Evolutionary conservation across 148 eudicot species (phyloP).

Genomic region (Camellia japonica): DNA sequence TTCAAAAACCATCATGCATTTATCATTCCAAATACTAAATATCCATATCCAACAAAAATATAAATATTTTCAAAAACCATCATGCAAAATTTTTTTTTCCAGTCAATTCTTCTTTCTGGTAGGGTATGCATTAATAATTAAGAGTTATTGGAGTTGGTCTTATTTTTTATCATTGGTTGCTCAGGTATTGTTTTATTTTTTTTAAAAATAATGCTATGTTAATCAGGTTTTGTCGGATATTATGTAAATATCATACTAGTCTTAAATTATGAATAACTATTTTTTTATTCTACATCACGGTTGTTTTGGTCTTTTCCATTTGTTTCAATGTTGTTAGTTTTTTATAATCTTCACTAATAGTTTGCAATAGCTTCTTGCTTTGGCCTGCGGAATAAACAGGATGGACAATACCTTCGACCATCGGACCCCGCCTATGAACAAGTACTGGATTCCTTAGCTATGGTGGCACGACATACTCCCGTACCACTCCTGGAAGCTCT

Average conservation of each 20-base stretch:
- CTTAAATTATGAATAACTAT: neutral
- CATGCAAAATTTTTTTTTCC: no score
- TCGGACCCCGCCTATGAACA: conserved; percentile 99
- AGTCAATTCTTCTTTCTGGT: no score
- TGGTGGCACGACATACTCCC: conserved; percentile 99
- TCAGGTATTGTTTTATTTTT: neutral
- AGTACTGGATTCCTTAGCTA: conserved; percentile 95
- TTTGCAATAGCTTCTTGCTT: conserved; percentile 13
- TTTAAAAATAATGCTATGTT: neutral
- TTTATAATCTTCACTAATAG: neutral
- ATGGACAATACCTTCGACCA: conserved; percentile 97
- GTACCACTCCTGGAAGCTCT: conserved; percentile 97
- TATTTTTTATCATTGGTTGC: neutral
- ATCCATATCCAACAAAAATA: no score
- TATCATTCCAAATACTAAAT: no score
- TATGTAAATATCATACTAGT: neutral
- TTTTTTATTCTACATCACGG: neutral
- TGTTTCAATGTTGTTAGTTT: neutral
- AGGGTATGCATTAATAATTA: neutral
- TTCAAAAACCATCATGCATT: no score
- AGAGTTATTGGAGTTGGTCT: neutral
- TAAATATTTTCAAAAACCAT: no score
- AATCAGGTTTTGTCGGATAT: neutral
- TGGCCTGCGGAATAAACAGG: conserved; percentile 44
- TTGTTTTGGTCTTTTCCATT: conserved; percentile 1